Base-by-base conservation (phyloP, 352 stramenopile genomes). In the Globisporangium acanthophoron region DNA sequence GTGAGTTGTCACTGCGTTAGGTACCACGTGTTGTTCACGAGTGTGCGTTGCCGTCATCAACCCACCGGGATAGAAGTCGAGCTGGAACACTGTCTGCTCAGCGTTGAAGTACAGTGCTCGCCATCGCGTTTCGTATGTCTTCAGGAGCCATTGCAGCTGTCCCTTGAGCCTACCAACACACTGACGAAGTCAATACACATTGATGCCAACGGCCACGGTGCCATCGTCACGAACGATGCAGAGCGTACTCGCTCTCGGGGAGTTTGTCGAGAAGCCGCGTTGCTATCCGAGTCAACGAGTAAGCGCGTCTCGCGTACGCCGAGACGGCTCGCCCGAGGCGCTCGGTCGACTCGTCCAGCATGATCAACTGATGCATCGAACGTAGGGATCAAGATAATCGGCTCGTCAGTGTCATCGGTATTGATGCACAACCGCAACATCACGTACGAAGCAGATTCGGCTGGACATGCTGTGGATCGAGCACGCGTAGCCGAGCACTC, bases 41-140 rank as follows among this genome's bases (percentile, higher is more conserved):
- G 3, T 20, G 8, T 54, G 9, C 47, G 18, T 56, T 37, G 33
- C 1, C 33, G 8, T 11, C 8, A 11, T 33, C 24, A 3, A 39
- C 39, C 18, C 62, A 87, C 79, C 76, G 53, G 71, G 66, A 18
- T 83, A 65, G 20, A 66, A 74, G 56, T 85, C 74, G 5, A 83
- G 58, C 16, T 78, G 75, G 33, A 78, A 83, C 12, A 85, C 56
- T 2, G 56, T 68, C 27, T 74, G 59, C 43, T 89, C 79, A 35
- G 67, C 73, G 24, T 67, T 65, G 43, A 67, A 78, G 50, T 76
- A 66, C 12, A 85, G 61, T 1, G 73, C 68, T 56, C 43, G 67
- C 79, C 79, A 89, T n/a, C 76, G 70, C 35, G 69, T 63, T 12
- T 65, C 55, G 43, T 89, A 76, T 9, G 52, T 65, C 1, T 59